phyloP scores from a whole-genome alignment of 495 filamentous ascomycete species.

The Alectoria sarmentosa region DNA sequence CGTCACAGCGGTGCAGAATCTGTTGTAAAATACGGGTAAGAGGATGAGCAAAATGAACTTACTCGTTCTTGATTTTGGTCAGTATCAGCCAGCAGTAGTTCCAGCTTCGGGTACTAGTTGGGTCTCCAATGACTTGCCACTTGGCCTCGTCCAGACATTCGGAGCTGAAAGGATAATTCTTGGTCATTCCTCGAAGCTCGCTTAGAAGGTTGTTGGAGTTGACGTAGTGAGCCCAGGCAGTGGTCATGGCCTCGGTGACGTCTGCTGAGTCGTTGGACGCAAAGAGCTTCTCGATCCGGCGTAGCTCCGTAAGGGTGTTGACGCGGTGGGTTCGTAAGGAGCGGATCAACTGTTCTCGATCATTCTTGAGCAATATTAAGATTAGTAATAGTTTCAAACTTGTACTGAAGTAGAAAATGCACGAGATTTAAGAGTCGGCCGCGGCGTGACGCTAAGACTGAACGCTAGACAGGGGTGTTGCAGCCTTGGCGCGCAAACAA shows the following conservation, averaged over 20 bases:
- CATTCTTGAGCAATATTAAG: slow-evolving; percentile 30
- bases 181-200: slow-evolving; percentile 61
- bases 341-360: slow-evolving; percentile 43
- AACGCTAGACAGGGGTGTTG: slow-evolving; percentile 10
- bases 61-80: slow-evolving; percentile 60
- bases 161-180: slow-evolving; percentile 65
- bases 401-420: slow-evolving; percentile 3
- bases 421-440: neutral
- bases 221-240: slow-evolving; percentile 69
- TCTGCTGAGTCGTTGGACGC: slow-evolving; percentile 46
- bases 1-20: neutral
- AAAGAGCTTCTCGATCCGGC: slow-evolving; percentile 63
- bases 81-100: slow-evolving; percentile 72
- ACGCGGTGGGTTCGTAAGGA: slow-evolving; percentile 55
- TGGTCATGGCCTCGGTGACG: slow-evolving; percentile 59
- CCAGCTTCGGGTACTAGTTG: slow-evolving; percentile 61
- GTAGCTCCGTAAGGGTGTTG: slow-evolving; percentile 68
- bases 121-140: slow-evolving; percentile 55
- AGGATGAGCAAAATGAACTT: slow-evolving; percentile 29
- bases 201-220: slow-evolving; percentile 64
- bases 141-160: slow-evolving; percentile 63
- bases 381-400: slow-evolving; percentile 19
- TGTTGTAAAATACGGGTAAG: neutral
- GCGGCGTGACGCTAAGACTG: slow-evolving; percentile 9
- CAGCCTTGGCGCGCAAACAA: neutral